phyloP scores from a whole-genome alignment of 345 rosid genomes.

The Noccaea bulbosa region DNA sequence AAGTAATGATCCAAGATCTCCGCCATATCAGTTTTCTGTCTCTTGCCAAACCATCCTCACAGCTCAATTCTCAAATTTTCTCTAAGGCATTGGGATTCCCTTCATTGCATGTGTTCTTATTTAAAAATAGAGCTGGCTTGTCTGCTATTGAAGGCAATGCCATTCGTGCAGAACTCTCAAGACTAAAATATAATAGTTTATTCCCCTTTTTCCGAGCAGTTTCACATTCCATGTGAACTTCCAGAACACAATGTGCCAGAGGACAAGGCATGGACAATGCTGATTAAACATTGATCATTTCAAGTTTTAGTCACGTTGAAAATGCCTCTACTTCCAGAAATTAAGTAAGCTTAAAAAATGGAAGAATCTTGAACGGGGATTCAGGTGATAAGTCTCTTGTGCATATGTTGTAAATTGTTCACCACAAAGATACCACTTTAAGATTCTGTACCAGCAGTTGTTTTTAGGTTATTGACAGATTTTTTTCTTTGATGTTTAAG shows the following conservation, averaged over 20 bases:
- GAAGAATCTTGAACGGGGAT: not conserved
- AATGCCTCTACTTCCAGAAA: not conserved
- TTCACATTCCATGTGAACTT: constrained; percentile 5
- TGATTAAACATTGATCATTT: not conserved
- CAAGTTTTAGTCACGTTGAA: constrained; percentile 9
- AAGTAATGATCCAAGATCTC: not conserved
- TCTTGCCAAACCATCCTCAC: constrained; percentile 13
- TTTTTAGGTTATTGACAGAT: too few relatives aligned
- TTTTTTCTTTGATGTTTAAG: too few relatives aligned
- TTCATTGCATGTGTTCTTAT: constrained; percentile 18
- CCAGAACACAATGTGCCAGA: not conserved
- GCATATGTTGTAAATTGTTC: too few relatives aligned
- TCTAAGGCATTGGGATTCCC: constrained; percentile 17
- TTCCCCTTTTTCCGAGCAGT: not conserved
- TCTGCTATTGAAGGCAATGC: constrained; percentile 20
- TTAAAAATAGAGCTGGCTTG: constrained; percentile 25
- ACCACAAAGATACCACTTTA: too few relatives aligned
- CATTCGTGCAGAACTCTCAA: constrained; percentile 36
- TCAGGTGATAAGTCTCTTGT: not conserved
- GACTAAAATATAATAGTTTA: not conserved
- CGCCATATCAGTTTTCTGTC: not conserved
- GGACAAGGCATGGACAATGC: constrained; percentile 8
- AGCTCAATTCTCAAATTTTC: constrained; percentile 11
- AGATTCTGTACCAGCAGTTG: too few relatives aligned
- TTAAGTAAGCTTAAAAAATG: not conserved